Evolutionary conservation across 2,329 filamentous ascomycete genomes (phyloP), one percentile per base, ranked within the genome.

Genomic region (Geosmithia putterillii): DNA sequence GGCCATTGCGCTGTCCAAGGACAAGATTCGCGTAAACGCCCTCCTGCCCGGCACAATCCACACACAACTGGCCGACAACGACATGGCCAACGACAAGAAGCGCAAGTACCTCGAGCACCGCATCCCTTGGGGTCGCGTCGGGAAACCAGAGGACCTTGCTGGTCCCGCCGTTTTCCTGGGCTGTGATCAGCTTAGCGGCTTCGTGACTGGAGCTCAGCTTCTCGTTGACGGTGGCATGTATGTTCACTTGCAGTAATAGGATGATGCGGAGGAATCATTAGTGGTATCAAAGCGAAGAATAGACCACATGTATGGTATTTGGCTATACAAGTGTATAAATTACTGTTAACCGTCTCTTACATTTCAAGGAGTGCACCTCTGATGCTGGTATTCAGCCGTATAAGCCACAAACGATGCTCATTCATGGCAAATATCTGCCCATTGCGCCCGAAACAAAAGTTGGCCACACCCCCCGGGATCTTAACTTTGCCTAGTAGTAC

Each of bases 221-320:
- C 60, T 95, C 48, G 88, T 95, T 15, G 88, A 95, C 62, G 89
- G 88, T 10, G 88, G 89, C 0, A 60, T 90, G 48, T 95, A 92
- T 69, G 88, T 94, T 14, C 94, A 94, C 62, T 66, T 94, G 52
- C 86, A 92, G 62, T 90, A 63, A n/a, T n/a, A n/a, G n/a, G n/a
- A n/a, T n/a, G n/a, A n/a, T n/a, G n/a, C n/a, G n/a, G n/a, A n/a
- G n/a, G n/a, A n/a, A n/a, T n/a, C n/a, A n/a, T n/a, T n/a, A n/a
- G n/a, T n/a, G n/a, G n/a, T n/a, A n/a, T n/a, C n/a, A n/a, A n/a
- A n/a, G n/a, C n/a, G n/a, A n/a, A n/a, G n/a, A n/a, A n/a, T n/a
- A n/a, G n/a, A n/a, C n/a, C n/a, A n/a, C n/a, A n/a, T n/a, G n/a
- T n/a, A n/a, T n/a, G n/a, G n/a, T n/a, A n/a, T n/a, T n/a, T n/a